phyloP scores from a whole-genome alignment of 352 stramenopile genomes.

The Nothophytophthora sp. region DNA sequence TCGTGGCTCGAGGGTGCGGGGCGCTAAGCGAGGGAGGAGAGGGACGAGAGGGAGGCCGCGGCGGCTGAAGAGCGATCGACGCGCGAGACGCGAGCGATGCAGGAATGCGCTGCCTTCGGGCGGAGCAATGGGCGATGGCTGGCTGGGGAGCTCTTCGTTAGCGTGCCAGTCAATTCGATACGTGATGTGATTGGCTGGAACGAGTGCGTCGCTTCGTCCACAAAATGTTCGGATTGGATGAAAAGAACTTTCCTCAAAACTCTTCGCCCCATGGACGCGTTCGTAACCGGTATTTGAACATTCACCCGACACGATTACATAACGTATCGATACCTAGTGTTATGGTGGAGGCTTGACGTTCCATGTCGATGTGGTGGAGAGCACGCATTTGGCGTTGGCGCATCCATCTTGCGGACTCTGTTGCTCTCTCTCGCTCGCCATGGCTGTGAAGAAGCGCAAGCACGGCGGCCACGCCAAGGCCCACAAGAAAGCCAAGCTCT shows the following conservation, averaged over 20 bases:
- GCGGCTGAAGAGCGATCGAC: background rate
- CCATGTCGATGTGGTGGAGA: too few species aligned
- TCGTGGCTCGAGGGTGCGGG: slow-evolving; percentile 26
- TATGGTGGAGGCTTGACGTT: too few species aligned
- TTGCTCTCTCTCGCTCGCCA: slow-evolving; percentile 4
- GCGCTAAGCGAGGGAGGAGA: background rate
- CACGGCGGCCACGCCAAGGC: slow-evolving; percentile 26
- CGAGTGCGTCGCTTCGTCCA: too few species aligned
- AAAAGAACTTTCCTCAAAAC: too few species aligned
- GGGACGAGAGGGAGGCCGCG: background rate
- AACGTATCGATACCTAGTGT: too few species aligned
- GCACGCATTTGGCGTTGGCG: too few species aligned
- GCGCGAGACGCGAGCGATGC: background rate
- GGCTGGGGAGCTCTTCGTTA: background rate
- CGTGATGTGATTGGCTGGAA: slow-evolving; percentile 15
- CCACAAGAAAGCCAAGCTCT: slow-evolving; percentile 51
- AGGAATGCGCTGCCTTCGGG: background rate
- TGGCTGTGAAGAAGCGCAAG: slow-evolving; percentile 74
- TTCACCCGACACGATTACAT: too few species aligned
- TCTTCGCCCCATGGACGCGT: too few species aligned
- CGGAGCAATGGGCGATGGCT: background rate
- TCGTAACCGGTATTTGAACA: too few species aligned
- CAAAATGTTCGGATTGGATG: too few species aligned
- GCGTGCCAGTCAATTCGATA: background rate
- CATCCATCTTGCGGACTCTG: too few species aligned